phyloP scores from a whole-genome alignment of 108 stramenopile species.

The Asterionellopsis glacialis region DNA sequence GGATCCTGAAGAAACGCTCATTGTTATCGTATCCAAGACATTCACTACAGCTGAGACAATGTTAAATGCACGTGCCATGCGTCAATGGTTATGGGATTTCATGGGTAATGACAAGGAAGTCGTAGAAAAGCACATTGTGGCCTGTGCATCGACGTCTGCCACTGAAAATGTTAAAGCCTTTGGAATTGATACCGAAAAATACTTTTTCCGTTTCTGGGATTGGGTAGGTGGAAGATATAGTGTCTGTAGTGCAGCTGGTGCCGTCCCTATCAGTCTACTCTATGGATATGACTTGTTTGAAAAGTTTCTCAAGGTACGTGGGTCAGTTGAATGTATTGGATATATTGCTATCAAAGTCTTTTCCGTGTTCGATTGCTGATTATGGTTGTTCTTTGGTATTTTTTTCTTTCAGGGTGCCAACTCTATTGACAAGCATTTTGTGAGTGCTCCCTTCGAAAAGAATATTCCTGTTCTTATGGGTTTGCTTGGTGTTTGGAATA shows the following conservation, averaged over 20 bases:
- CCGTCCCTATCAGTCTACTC: constrained; percentile 88
- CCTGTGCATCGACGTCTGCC: constrained; percentile 75
- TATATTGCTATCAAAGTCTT: not conserved
- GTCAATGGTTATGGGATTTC: constrained; percentile 96
- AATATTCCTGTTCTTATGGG: constrained; percentile 99
- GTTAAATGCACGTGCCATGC: constrained; percentile 96
- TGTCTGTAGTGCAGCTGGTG: constrained; percentile 92
- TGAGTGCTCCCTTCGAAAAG: constrained; percentile 78
- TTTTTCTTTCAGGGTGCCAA: constrained; percentile 75
- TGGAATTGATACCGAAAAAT: constrained; percentile 86
- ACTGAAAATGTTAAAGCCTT: constrained; percentile 77
- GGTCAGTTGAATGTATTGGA: not conserved
- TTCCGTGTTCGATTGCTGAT: no score
- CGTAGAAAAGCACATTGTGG: constrained; percentile 95
- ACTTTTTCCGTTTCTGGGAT: constrained; percentile 94
- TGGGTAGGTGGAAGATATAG: constrained; percentile 96
- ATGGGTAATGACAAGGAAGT: constrained; percentile 90
- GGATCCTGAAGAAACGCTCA: constrained; percentile 88
- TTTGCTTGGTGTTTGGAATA: constrained; percentile 97
- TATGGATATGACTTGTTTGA: constrained; percentile 92
- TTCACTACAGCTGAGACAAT: constrained; percentile 99
- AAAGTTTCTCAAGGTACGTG: constrained; percentile 82
- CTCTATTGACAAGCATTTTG: constrained; percentile 96
- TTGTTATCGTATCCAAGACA: constrained; percentile 98
- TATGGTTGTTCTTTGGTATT: not conserved